These are phyloP conservation scores for Coemansia sp. DNA, from an alignment of 192 early-diverging fungal species.

Conservation along the genomic window DNA sequence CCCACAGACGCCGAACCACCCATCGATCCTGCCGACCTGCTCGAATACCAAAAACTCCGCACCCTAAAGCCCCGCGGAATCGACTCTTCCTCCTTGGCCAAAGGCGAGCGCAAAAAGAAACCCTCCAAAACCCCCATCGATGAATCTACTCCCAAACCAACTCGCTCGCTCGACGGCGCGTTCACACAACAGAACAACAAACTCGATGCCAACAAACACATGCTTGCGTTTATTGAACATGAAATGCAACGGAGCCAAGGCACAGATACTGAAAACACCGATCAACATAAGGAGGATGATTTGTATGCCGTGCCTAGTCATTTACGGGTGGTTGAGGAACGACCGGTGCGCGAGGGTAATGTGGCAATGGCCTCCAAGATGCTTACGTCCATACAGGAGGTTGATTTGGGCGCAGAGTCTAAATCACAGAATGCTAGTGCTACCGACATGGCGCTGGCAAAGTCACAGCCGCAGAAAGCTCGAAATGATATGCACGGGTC, in stretches of 20 bases:
- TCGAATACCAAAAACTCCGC: slow-evolving; percentile 24
- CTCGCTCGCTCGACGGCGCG: slow-evolving; percentile 57
- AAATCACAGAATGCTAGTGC: slow-evolving; percentile 70
- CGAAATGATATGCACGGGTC: background rate
- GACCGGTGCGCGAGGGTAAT: slow-evolving; percentile 78
- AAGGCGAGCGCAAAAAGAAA: slow-evolving; percentile 21
- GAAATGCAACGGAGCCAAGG: slow-evolving; percentile 55
- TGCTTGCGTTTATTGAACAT: slow-evolving; percentile 83
- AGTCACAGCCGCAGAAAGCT: slow-evolving; percentile 2
- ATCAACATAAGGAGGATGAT: slow-evolving; percentile 44
- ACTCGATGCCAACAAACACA: slow-evolving; percentile 78
- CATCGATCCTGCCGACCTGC: slow-evolving; percentile 20
- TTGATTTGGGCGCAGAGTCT: slow-evolving; percentile 81
- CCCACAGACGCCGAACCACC: slow-evolving; percentile 27
- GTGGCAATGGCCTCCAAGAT: slow-evolving; percentile 83
- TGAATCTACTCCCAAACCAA: background rate
- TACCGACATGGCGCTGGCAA: slow-evolving; percentile 59
- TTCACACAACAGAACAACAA: slow-evolving; percentile 75
- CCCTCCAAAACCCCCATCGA: background rate
- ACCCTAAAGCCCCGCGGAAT: slow-evolving; percentile 24
- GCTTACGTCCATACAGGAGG: slow-evolving; percentile 89
- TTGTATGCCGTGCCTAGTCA: slow-evolving; percentile 69
- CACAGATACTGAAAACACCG: too few species aligned
- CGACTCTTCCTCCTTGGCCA: slow-evolving; percentile 16
- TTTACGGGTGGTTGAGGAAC: slow-evolving; percentile 56